Evolutionary conservation across 2,329 filamentous ascomycete genomes (phyloP), one percentile per base, ranked within the genome.

Genomic region (Xylaria sp.): DNA sequence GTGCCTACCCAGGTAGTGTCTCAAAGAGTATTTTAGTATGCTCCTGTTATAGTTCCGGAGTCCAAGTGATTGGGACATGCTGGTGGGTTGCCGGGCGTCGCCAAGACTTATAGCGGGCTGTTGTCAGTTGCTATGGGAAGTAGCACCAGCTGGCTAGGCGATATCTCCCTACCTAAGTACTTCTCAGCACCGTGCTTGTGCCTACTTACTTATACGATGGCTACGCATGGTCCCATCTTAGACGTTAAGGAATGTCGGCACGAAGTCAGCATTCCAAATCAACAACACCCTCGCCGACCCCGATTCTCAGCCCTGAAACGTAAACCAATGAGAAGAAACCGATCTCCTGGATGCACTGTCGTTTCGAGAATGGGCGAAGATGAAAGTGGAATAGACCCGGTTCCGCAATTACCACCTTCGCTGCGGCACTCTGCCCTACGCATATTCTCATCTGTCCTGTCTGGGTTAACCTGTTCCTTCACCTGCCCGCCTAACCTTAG

Each of bases 191-290:
- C 4, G 47, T 53, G 42, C 47, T 7, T 7, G 17, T 51, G 17
- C n/a, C 19, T 39, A 19, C 19, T n/a, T 36, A 42, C 42, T n/a
- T 36, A 55, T 47, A 62, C 50, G 59, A 62, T 34, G 8, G 36
- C 6, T 54, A 62, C 47, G 50, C 30, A 53, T 45, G 47, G 47
- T 55, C 17, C 27, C 27, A 32, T 55, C 51, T 36, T 17, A 27
- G 11, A 51, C 48, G n/a, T 56, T 51, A 30, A 48, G 60, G 57
- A 45, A 47, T 36, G 39, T 64, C 57, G 65, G 65, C 39, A 60
- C 17, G 45, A 64, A 60, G 69, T 64, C 58, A 69, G 60, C 67
- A 71, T 71, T 71, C 63, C 67, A 71, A 71, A 71, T 71, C 51
- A 63, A 45, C 53, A 11, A 47, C 51, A 56, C 59, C 45, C 39